Base-by-base conservation (phyloP, 208 protist species). In the Herpetomonas tarakana region DNA sequence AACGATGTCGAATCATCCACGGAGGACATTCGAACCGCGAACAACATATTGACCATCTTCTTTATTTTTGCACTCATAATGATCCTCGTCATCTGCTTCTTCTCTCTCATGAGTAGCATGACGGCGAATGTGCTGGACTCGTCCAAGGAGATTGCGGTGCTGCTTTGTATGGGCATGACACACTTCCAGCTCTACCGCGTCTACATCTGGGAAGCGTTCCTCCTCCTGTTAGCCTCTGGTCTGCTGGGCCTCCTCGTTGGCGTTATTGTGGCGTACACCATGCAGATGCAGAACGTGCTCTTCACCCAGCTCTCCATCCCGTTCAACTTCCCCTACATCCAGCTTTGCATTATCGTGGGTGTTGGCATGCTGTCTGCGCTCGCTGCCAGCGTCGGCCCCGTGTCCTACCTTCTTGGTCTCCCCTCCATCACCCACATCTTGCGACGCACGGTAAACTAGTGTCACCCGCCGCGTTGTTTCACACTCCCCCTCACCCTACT, bases 61-160 rank as follows among this genome's bases (percentile, higher is more conserved):
- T 14, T 78, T 16, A 83, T 97, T 0, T 97, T 51, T 97, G 14
- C 35, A 14, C 35, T 41, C 35, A 44, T 96, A 1, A 85, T 98
- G 54, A 86, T 96, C 7, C 77, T 98, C 38, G 14, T 88, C 11
- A 88, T 98, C 0, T 98, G 92, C 62, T 98, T 96, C 76, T 98
- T 98, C 66, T 83, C 77, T 0, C 65, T 98, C 18, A 71, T 88
- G 38, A 80, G 86, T 14, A 88, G 64, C 11, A 92, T 94, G 73
- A 84, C 68, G 16, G 63, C 81, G 24, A 93, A 97, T 68, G 78
- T 97, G 39, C 58, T 88, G 24, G 83, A 97, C 53, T 93, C 96
- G 56, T 83, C 84, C 18, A 98, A 98, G 74, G 97, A 99, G 57
- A 97, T 98, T 62, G 97, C 92, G 44, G 72, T 98, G 21, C 78